Evolutionary conservation across 331 rosid genomes (phyloP).

Genomic region (Rosa hybrid): DNA sequence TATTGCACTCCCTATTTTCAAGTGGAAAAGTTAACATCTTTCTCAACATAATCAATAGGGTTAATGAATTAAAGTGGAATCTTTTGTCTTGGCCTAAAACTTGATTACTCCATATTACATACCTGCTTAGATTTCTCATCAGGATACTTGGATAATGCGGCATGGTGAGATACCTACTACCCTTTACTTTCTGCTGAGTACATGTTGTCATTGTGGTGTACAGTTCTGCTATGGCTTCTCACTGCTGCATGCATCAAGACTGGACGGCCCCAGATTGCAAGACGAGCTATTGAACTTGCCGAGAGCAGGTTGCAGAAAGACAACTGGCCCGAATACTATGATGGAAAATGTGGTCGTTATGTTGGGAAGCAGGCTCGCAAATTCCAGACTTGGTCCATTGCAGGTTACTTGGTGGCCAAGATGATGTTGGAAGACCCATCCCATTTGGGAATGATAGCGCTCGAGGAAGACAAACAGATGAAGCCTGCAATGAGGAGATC

Average conservation of each 20-base stretch:
- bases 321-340: conserved; percentile 76
- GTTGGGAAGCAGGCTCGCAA: conserved; percentile 76
- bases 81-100: neutral
- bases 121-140: neutral
- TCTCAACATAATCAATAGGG: neutral
- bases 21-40: neutral
- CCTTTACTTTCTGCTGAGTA: neutral
- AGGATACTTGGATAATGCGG: neutral
- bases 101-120: neutral
- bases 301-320: conserved; percentile 62
- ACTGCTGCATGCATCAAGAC: conserved; percentile 69
- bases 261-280: conserved; percentile 75
- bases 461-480: conserved; percentile 68
- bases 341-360: conserved; percentile 60
- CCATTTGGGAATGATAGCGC: conserved; percentile 55
- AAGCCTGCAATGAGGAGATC: conserved; percentile 73
- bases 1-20: neutral
- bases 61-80: neutral
- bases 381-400: conserved; percentile 71
- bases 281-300: conserved; percentile 62
- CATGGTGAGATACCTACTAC: neutral
- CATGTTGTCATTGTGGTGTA: conserved; percentile 20
- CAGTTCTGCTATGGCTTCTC: conserved; percentile 67
- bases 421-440: conserved; percentile 78
- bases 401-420: conserved; percentile 68